phyloP scores from a whole-genome alignment of 2,329 filamentous ascomycete genomes.

The Nothophaeocryptopus gaeumannii region DNA sequence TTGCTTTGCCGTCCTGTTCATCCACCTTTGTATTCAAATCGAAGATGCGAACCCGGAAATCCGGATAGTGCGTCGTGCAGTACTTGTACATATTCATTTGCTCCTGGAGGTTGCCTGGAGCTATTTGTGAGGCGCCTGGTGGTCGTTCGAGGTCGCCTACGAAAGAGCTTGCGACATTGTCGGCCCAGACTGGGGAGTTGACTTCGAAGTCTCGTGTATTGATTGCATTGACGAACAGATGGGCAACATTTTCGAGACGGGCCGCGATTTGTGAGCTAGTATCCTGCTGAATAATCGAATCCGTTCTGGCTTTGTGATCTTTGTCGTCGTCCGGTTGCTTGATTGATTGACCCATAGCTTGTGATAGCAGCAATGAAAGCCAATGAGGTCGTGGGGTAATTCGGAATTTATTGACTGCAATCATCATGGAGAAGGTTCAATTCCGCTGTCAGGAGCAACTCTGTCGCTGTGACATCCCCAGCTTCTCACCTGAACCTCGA shows the following conservation, averaged over 20 bases:
- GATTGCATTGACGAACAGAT: conserved; percentile 8
- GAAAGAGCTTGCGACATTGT: conserved; percentile 2
- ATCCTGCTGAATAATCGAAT: too few species aligned
- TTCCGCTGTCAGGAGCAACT: too few species aligned
- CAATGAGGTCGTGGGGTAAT: too few species aligned
- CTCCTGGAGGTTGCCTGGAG: conserved; percentile 3
- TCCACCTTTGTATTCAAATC: conserved; percentile 11
- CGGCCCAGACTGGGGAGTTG: conserved; percentile 3
- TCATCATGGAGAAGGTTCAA: too few species aligned
- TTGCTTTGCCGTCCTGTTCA: conserved; percentile 9
- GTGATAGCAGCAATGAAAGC: too few species aligned
- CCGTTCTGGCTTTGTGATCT: too few species aligned
- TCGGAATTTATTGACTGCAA: too few species aligned
- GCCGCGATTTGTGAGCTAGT: not conserved
- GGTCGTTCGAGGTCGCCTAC: conserved; percentile 2
- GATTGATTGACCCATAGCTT: too few species aligned
- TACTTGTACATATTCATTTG: conserved; percentile 9
- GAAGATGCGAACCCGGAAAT: not conserved
- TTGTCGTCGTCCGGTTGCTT: too few species aligned
- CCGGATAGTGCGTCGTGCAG: not conserved
- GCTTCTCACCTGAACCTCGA: too few species aligned
- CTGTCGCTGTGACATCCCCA: too few species aligned
- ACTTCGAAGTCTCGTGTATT: conserved; percentile 13
- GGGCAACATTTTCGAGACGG: not conserved
- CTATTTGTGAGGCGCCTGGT: conserved; percentile 1